A percentile compares a stretch with the other conserved stretches of the same genome.
phyloP scores from a whole-genome alignment of 176 grass and related monocot species.

The Rhipidocladum racemiflorum region DNA sequence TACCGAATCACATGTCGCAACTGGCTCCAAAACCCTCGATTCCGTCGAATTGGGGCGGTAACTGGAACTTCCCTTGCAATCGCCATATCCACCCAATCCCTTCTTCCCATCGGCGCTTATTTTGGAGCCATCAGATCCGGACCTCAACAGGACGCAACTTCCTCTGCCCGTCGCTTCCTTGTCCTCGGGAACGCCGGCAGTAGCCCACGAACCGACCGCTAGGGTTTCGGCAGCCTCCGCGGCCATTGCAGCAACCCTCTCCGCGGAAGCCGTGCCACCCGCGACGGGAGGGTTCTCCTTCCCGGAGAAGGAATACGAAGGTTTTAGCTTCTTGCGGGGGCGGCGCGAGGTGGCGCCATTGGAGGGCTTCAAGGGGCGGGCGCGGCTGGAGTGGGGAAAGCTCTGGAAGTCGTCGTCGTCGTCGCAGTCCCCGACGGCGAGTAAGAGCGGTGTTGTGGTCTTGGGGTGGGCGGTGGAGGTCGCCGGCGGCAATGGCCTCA shows the following conservation, averaged over 20 bases:
- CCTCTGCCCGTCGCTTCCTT: not conserved
- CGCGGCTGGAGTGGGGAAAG: conserved; percentile 28
- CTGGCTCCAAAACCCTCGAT: not conserved
- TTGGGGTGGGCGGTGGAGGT: not conserved
- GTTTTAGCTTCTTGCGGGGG: conserved; percentile 45
- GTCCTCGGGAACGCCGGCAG: not conserved
- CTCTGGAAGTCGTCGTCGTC: conserved; percentile 68
- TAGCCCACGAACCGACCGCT: conserved; percentile 32
- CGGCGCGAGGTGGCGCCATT: conserved; percentile 19
- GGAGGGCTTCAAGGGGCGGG: conserved; percentile 42
- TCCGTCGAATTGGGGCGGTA: not conserved
- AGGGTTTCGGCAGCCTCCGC: conserved; percentile 24
- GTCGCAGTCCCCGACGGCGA: not conserved
- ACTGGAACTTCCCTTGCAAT: not conserved
- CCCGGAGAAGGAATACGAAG: conserved; percentile 18
- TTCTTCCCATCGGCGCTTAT: conserved; percentile 3
- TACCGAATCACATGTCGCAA: conserved; percentile 9
- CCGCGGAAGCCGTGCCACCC: not conserved
- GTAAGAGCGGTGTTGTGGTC: not conserved
- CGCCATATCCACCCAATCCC: not conserved
- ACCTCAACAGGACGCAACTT: not conserved
- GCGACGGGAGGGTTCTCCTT: conserved; percentile 47
- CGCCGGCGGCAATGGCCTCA: conserved; percentile 17
- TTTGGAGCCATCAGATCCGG: not conserved
- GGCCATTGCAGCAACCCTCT: not conserved